A percentile compares a stretch with the other conserved stretches of the same genome.
Conservation (phyloP, 495 filamentous ascomycete genomes). For the Podospora sp. region DNA sequence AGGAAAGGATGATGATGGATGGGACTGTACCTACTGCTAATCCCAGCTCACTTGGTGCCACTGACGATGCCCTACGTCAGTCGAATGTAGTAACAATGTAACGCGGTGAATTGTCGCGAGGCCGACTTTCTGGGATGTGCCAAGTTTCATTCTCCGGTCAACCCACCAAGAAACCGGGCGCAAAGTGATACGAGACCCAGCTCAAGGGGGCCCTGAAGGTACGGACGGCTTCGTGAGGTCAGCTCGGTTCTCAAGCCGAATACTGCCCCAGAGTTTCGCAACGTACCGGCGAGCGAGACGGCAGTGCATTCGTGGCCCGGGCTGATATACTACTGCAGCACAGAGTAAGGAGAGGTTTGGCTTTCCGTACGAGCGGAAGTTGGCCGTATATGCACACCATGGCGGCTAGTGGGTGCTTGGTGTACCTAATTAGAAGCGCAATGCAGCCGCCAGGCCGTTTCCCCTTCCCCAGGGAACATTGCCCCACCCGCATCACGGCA, state of each 20-base stretch:
- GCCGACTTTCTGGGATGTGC: background rate
- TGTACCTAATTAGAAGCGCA: background rate
- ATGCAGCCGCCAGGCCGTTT: slow-evolving; percentile 1
- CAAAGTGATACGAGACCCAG: background rate
- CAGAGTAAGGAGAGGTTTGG: background rate
- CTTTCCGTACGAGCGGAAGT: background rate
- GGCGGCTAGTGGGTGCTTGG: background rate
- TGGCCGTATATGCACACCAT: background rate
- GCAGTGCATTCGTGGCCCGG: too few relatives aligned
- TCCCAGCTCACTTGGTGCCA: too few relatives aligned
- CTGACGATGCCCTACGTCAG: background rate
- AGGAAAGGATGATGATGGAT: too few relatives aligned
- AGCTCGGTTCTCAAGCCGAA: too few relatives aligned
- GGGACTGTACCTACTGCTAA: too few relatives aligned
- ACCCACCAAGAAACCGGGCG: background rate
- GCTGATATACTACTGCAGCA: background rate
- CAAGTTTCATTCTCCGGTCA: background rate
- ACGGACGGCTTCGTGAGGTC: too few relatives aligned
- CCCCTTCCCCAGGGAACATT: background rate
- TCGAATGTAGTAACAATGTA: background rate
- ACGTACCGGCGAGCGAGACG: too few relatives aligned
- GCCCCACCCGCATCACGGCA: slow-evolving; percentile 11
- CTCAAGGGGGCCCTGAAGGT: too few relatives aligned
- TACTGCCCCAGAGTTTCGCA: too few relatives aligned
- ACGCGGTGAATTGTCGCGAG: background rate